Evolutionary conservation across 2,329 filamentous ascomycete species (phyloP), one percentile per base, ranked within the genome.

Genomic region (Pyrenochaeta sp.): DNA sequence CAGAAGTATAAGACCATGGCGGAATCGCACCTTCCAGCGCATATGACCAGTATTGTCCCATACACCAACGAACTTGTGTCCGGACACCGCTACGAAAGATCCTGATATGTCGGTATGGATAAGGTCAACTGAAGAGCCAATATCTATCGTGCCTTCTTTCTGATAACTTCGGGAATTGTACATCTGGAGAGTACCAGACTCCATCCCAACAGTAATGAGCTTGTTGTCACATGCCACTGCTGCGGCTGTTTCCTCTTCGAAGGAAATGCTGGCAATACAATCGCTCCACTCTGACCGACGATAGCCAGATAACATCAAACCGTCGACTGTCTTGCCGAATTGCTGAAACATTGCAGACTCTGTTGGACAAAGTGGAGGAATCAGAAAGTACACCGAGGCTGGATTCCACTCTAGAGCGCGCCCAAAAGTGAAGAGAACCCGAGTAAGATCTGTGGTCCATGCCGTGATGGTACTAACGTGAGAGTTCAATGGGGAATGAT

Each of bases 321-420:
- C 35, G 8, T 37, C 35, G 13, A 11, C 22, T 13, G 35, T 18
- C 13, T 28, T 18, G 5, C 35, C 35, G 15, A 37, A 37, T 18
- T 37, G 35, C 14, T 10, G 35, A n/a, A 14, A 37, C 8, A 37
- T 17, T n/a, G 35, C 35, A 11, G 23, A 27, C 10, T 37, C 22
- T 11, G 22, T 27, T 37, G 35, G 35, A 18, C 35, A 37, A 11
- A 37, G 23, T 19, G 35, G 35, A 13, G 35, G 35, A 3, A 37
- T 37, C 9, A 37, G 23, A 26, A 37, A 37, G 23, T 37, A 37
- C 10, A 37, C 15, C 6, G 35, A 37, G 1, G 6, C 2, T 17
- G 35, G 23, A 17, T 17, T 27, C 11, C 22, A 17, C 15, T 11
- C 22, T 17, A 37, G 35, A 5, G 23, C 23, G 10, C 35, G 35